These are phyloP conservation scores for Apiospora hydei DNA, from an alignment of 2,329 filamentous ascomycete species.

Conservation along the genomic window DNA sequence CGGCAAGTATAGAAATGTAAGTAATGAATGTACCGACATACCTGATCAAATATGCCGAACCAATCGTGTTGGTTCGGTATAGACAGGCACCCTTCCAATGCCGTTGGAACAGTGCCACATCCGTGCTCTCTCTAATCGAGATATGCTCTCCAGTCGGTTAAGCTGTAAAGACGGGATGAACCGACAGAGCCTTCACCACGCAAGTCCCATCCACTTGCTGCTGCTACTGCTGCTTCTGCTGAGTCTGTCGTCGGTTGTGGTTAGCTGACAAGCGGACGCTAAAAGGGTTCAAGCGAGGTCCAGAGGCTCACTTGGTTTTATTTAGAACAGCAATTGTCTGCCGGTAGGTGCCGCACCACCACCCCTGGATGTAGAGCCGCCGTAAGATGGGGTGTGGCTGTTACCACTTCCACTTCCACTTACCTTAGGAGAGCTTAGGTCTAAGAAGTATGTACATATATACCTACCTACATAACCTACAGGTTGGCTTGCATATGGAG, in stretches of 20 bases:
- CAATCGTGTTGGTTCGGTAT: neutral
- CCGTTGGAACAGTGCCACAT: neutral
- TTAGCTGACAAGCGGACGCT: slow-evolving; percentile 20
- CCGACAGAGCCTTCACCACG: neutral
- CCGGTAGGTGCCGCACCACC: slow-evolving; percentile 24
- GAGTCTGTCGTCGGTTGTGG: slow-evolving; percentile 10
- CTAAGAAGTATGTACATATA: neutral
- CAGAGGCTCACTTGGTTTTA: slow-evolving; percentile 19
- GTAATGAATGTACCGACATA: neutral
- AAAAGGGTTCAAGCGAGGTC: slow-evolving; percentile 16
- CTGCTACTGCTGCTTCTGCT: neutral
- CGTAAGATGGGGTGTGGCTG: slow-evolving; percentile 23
- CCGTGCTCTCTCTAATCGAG: neutral
- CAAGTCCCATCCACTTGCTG: neutral
- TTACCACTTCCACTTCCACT: slow-evolving; percentile 12
- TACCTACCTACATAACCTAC: neutral
- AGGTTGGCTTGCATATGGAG: slow-evolving; percentile 10
- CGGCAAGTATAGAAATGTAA: neutral
- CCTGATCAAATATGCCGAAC: neutral
- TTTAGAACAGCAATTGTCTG: slow-evolving; percentile 22
- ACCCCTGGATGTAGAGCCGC: slow-evolving; percentile 19
- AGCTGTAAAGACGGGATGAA: neutral
- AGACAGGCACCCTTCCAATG: neutral
- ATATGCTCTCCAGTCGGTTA: neutral
- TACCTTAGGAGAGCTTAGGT: neutral